Base-by-base conservation (phyloP, 208 protist species). In the Crithidia fasciculata region DNA sequence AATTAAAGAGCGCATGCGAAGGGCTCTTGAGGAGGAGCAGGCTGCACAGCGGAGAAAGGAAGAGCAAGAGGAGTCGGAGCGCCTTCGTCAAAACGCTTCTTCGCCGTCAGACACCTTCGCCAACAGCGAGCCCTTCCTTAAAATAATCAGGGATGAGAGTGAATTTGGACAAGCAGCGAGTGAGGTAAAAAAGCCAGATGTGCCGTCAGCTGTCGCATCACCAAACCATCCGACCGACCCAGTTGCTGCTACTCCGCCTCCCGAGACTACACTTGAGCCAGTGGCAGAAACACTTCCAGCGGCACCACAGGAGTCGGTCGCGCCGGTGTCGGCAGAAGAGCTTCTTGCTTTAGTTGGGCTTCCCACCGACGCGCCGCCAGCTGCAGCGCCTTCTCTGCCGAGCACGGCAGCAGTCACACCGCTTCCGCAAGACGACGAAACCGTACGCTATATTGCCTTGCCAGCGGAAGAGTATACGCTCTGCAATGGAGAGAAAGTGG, bases 391-490 rank as follows among this genome's bases (percentile, higher is more conserved):
- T 54, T 45, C 60, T 9, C 64, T 71, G 28, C 49, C 49, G 18
- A 56, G 41, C 18, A 71, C 59, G 9, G 47, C 58, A 18, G 66
- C 41, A 8, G 49, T 54, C 3, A 75, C 45, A 65, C 37, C 64
- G 41, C 16, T 78, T 54, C 56, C 71, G 12, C 41, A 65, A 54
- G 28, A 69, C 10, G 68, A 56, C 19, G 72, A 65, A 45, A 72
- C 72, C n/a, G 80, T 81, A 8, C 71, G 64, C 7, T 89, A 86
- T 68, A 72, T 83, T 10, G 81, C 83, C 36, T 56, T 87, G 45
- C 90, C 90, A 12, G 85, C 90, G 12, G 90, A 95, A 64, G 90
- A 92, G 67, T 95, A 95, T 64, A 83, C 67, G 8, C 80, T 95
- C 19, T 87, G 83, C 49, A 84, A 74, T 44, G 90, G 90, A 39